Evolutionary conservation across 352 stramenopile genomes (phyloP), one percentile per base, ranked within the genome.

Genomic region (Bremia lactucae): DNA sequence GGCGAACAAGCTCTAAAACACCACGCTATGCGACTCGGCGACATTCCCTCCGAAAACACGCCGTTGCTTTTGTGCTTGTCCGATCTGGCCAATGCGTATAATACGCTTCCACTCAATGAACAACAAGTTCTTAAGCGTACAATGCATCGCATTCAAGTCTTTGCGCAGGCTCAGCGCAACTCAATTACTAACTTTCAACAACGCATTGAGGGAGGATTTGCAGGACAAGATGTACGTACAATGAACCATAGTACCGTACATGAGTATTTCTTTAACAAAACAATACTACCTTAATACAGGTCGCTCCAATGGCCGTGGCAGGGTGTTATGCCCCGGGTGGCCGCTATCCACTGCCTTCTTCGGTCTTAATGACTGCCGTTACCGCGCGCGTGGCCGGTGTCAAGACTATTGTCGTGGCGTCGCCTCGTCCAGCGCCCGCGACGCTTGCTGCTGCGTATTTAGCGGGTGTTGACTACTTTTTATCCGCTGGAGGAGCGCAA

Each of bases 241-340:
- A 9, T 24, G n/a, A 1, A 29, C 2, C 1, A 24, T 38, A 38
- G 22, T 14, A 25, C 2, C 6, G 1, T 29, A n/a, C n/a, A n/a
- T n/a, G n/a, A n/a, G n/a, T n/a, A n/a, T n/a, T n/a, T n/a, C n/a
- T n/a, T n/a, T n/a, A n/a, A n/a, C n/a, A n/a, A n/a, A n/a, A n/a
- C n/a, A n/a, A n/a, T n/a, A n/a, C n/a, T n/a, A n/a, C n/a, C n/a
- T 19, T 20, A 19, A 20, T 36, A 11, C 11, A 40, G 35, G 35
- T 77, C 6, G 72, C 71, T 22, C 60, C 70, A 11, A 87, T 87
- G 72, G 52, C 49, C 31, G 55, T 73, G 0, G 96, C 95, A 4
- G 95, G 96, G 34, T 98, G 95, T 65, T 99, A 99, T 62, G 96
- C 95, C 2, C 96, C 96, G 3, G 96, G 96, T 31, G 96, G 96